Conservation (phyloP, 1,139 yeast genomes). For the Candida pseudoviswanathii region DNA sequence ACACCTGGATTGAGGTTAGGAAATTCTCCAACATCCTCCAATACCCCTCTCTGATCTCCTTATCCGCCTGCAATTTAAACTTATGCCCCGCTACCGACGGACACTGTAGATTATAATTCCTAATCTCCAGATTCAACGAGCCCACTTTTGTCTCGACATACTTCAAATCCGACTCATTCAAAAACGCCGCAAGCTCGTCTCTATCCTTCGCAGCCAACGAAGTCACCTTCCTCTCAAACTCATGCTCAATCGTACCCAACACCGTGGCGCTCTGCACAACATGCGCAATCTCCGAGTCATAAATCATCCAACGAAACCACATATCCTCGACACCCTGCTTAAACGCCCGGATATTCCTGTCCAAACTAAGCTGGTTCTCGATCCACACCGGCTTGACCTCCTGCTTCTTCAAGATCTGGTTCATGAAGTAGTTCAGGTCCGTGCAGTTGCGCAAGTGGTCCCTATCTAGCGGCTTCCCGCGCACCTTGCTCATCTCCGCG, state of each 20-base stretch:
- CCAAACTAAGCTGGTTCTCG: conserved; percentile 69
- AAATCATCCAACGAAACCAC: conserved; percentile 45
- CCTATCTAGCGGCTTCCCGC: conserved; percentile 62
- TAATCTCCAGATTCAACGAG: conserved; percentile 56
- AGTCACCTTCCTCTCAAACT: conserved; percentile 11
- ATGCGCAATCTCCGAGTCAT: conserved; percentile 20
- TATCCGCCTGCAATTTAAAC: conserved; percentile 54
- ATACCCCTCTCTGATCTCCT: conserved; percentile 46
- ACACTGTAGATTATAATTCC: conserved; percentile 80
- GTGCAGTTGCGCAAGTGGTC: conserved; percentile 63
- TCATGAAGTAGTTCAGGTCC: conserved; percentile 46
- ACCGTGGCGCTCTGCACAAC: conserved; percentile 20
- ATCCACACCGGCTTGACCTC: conserved; percentile 89
- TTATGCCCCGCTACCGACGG: conserved; percentile 72
- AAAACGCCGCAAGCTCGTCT: neutral
- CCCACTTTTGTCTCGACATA: conserved; percentile 49
- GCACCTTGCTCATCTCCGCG: conserved; percentile 46
- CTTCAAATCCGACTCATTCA: conserved; percentile 16
- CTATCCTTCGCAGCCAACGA: conserved; percentile 3
- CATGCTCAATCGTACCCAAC: conserved; percentile 15
- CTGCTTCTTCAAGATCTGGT: conserved; percentile 66
- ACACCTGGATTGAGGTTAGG: conserved; percentile 16
- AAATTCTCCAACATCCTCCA: conserved; percentile 18
- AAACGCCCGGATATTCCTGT: conserved; percentile 46
- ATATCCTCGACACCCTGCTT: conserved; percentile 43